Conservation (phyloP, 2,329 filamentous ascomycete genomes). For the Microsporum canis region DNA sequence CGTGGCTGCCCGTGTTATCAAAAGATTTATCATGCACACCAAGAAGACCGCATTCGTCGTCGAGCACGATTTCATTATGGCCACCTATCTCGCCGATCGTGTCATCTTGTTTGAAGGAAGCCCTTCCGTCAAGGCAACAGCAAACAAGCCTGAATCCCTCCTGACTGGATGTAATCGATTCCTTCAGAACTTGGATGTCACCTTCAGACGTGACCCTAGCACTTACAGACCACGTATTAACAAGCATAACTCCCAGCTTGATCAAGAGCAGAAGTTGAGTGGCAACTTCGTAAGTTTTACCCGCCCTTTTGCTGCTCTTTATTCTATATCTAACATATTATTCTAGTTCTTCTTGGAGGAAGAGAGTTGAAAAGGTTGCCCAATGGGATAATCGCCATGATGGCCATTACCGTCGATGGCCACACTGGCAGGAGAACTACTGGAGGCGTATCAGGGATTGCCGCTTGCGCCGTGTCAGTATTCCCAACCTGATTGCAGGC, state of each 20-base stretch:
- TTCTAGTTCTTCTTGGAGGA: conserved; percentile 89
- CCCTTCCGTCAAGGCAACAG: conserved; percentile 77
- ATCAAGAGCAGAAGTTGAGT: conserved; percentile 88
- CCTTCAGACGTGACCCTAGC: conserved; percentile 93
- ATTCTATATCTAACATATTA: conserved; percentile 6
- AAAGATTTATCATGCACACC: conserved; percentile 99
- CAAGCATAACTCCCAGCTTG: conserved; percentile 88
- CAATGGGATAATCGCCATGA: conserved; percentile 31
- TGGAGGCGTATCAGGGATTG: conserved; percentile 19
- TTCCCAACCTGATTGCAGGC: not conserved
- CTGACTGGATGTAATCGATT: conserved; percentile 94
- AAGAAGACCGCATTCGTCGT: conserved; percentile 99
- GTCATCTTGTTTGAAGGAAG: conserved; percentile 97
- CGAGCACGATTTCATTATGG: conserved; percentile 99
- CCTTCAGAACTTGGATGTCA: conserved; percentile 92
- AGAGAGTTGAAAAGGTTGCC: conserved; percentile 54
- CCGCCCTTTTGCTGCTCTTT: not conserved
- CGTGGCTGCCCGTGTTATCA: conserved; percentile 91
- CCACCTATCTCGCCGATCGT: conserved; percentile 69
- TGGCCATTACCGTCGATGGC: conserved; percentile 28
- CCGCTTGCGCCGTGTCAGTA: not conserved
- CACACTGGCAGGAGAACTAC: conserved; percentile 22
- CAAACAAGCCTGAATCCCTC: conserved; percentile 81
- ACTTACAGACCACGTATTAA: conserved; percentile 97
- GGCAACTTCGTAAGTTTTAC: conserved; percentile 71